Evolutionary conservation across 1,284 basidiomycete genomes (phyloP).

Genomic region (Sporisorium iseilematis-ciliati): DNA sequence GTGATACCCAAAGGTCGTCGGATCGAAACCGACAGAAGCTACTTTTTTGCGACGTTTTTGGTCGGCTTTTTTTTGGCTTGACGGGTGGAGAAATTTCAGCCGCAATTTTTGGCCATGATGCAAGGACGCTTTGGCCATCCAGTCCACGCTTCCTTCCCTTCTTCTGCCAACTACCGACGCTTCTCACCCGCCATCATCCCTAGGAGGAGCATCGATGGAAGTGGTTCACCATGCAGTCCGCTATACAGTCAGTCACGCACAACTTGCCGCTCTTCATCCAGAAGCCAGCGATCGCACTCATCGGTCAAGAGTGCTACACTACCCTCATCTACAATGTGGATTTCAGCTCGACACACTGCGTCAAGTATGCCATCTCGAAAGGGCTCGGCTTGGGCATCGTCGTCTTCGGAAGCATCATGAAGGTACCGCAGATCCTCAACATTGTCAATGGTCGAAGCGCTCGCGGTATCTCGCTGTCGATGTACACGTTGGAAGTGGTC

Average conservation of each 20-base stretch:
- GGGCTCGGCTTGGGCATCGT: slow-evolving; percentile 92
- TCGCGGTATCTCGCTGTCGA: slow-evolving; percentile 78
- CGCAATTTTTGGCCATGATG: neutral
- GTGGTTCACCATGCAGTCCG: slow-evolving; percentile 71
- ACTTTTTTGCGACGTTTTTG: slow-evolving; percentile 29
- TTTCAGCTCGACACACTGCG: slow-evolving; percentile 83
- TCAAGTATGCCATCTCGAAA: slow-evolving; percentile 92
- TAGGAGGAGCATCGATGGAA: neutral
- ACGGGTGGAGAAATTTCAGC: neutral
- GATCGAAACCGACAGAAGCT: slow-evolving; percentile 59
- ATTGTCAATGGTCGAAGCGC: slow-evolving; percentile 77
- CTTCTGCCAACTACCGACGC: neutral
- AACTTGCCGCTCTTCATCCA: slow-evolving; percentile 82
- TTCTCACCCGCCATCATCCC: neutral
- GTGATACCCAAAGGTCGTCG: slow-evolving; percentile 59
- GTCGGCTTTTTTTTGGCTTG: neutral
- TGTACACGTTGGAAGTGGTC: slow-evolving; percentile 77
- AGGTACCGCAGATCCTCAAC: slow-evolving; percentile 84
- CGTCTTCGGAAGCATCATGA: slow-evolving; percentile 92
- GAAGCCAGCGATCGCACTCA: slow-evolving; percentile 82
- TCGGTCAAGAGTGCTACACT: slow-evolving; percentile 87
- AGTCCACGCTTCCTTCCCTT: neutral
- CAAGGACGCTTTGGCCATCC: slow-evolving; percentile 7
- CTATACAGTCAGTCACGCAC: slow-evolving; percentile 70
- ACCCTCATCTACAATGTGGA: slow-evolving; percentile 90